Evolutionary conservation across 2,329 filamentous ascomycete species (phyloP).

Genomic region (Trichoderma simmonsii): DNA sequence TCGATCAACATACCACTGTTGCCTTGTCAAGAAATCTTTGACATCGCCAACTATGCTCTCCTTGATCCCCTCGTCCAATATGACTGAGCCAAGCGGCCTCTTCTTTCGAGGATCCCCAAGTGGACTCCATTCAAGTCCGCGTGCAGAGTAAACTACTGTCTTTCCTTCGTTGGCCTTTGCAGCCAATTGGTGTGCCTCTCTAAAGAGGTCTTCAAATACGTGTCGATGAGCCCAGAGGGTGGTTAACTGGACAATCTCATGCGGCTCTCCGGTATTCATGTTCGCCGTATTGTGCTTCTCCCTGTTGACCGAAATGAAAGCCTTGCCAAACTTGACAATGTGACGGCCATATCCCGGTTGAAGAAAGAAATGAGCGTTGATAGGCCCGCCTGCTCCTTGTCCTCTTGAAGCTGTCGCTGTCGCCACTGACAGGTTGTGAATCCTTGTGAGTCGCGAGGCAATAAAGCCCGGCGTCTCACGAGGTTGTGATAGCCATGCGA

Average conservation of each 20-base stretch:
- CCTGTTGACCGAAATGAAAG: slow-evolving; percentile 82
- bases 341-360: slow-evolving; percentile 90
- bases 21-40: slow-evolving; percentile 72
- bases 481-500: slow-evolving; percentile 89
- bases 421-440: slow-evolving; percentile 57
- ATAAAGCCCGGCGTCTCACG: slow-evolving; percentile 62
- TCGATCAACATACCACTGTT: slow-evolving; percentile 89
- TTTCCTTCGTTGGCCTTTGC: slow-evolving; percentile 82
- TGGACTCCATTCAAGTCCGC: slow-evolving; percentile 78
- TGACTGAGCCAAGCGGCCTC: slow-evolving; percentile 80
- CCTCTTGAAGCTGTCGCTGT: slow-evolving; percentile 60
- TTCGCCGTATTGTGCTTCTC: slow-evolving; percentile 83
- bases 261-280: slow-evolving; percentile 78
- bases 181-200: slow-evolving; percentile 79
- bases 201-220: slow-evolving; percentile 86
- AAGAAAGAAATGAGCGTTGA: slow-evolving; percentile 77
- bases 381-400: slow-evolving; percentile 59
- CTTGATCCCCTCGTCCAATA: slow-evolving; percentile 79
- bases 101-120: slow-evolving; percentile 85
- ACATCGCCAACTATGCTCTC: slow-evolving; percentile 78
- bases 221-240: slow-evolving; percentile 86
- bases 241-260: slow-evolving; percentile 90
- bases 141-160: slow-evolving; percentile 84
- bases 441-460: slow-evolving; percentile 54
- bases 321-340: slow-evolving; percentile 79